Evolutionary conservation across 768 basidiomycete species (phyloP), one percentile per base, ranked within the genome.

Genomic region (Trametes elegans): DNA sequence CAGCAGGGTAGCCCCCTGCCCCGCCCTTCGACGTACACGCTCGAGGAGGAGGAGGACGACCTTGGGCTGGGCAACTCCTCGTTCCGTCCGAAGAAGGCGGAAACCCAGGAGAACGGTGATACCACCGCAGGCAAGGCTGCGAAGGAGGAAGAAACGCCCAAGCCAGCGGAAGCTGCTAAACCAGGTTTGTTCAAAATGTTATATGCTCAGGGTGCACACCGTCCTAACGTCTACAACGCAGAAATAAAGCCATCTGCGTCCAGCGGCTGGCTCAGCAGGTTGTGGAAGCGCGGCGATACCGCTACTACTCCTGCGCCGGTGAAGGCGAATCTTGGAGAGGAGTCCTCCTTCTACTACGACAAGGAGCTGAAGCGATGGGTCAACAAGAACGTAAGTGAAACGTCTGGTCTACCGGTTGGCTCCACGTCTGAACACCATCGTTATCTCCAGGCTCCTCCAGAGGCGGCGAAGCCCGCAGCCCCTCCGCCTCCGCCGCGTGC

Each of bases 301-400:
- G 13, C 41, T 13, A 14, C 41, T 27, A 61, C 75, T 6, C 75
- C 84, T 8, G 91, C 79, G 8, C 94, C 96, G 2, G 74, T 96
- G 53, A 90, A 85, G 66, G 97, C 96, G 18, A 98, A 88, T 62
- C 81, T 99, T 23, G 97, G 97, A 7, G 93, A 98, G 62, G 84
- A 94, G 67, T 93, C 75, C 24, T 76, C 84, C 24, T 96, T 98
- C 74, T 88, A 92, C 65, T 99, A 90, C 67, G 97, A 99, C 67
- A 86, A 89, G 64, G 93, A 97, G n/a, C 79, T 87, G 56, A 94
- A 95, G 69, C 83, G 88, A 58, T 99, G 97, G 97, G 86, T 99
- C 24, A 94, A 97, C 69, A 95, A 89, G 72, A 93, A 88, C 75
- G 93, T 92, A 57, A 68, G 72, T 59, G 6, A 8, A 4, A 5